Base-by-base conservation (phyloP, 2,329 filamentous ascomycete genomes). In the Penicillium sp. region DNA sequence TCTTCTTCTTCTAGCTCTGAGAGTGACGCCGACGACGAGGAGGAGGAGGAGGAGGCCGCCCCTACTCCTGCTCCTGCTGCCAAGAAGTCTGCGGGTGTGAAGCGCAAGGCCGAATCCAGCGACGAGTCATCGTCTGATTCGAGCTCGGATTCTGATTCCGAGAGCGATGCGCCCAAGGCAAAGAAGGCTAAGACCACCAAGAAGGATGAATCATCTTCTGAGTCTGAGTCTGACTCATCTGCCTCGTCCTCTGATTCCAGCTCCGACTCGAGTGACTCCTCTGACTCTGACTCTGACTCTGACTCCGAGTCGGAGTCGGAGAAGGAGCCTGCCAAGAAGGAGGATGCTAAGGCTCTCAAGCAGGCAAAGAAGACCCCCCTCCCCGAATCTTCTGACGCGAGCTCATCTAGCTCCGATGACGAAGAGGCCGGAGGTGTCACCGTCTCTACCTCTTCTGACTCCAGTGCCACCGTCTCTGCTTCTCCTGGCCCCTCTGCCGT, bases 91-190 rank as follows among this genome's bases (percentile, higher is more conserved):
- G 81, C 81, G 27, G 74, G 74, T 2, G 67, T 82, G 55, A 87
- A 88, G 73, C 81, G 85, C 54, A 87, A 88, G 75, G 82, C 82
- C 7, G 72, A 74, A 48, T 72, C 73, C 9, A 76, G 71, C 60
- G 78, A 72, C 37, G 71, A 69, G 11, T 68, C 67, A 54, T 74
- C 73, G 3, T 78, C 77, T 2, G 73, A 72, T 51, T 76, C 75
- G 11, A 73, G 74, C 29, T 76, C 75, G 15, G 74, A 75, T 46
- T 80, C 79, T 18, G 75, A 73, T 59, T 79, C 76, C 8, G 78
- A 80, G 37, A 76, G 76, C 40, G 76, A 81, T 55, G 74, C 73
- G 31, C 81, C 79, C 3, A 76, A 76, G 56, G 61, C 73, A 25
- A 86, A 86, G 76, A 86, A 84, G 72, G 76, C 73, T 27, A 77